Conservation (phyloP, 2,329 filamentous ascomycete species). For the Talaromyces sp. region DNA sequence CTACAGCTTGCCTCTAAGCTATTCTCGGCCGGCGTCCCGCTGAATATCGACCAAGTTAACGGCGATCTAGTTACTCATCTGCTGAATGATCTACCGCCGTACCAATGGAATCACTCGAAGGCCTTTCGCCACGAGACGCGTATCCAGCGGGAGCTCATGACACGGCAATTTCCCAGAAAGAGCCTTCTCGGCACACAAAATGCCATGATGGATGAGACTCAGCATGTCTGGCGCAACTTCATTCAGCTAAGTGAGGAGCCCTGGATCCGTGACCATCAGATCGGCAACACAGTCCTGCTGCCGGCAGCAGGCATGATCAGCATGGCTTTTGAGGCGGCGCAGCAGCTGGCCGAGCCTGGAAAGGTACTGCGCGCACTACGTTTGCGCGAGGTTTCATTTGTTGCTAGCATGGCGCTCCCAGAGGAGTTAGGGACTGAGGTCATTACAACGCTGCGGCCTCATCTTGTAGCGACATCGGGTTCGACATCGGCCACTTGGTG, state of each 20-base stretch:
- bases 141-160: conserved; percentile 19
- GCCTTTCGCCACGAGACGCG: conserved; percentile 43
- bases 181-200: conserved; percentile 21
- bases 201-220: conserved; percentile 14
- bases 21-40: too few relatives aligned
- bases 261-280: conserved; percentile 29
- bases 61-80: too few relatives aligned
- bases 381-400: conserved; percentile 25
- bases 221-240: conserved; percentile 27
- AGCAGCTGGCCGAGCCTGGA: conserved; percentile 21
- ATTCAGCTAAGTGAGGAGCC: conserved; percentile 28
- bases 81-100: conserved; percentile 1
- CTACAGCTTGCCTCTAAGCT: too few relatives aligned
- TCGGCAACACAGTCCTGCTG: conserved; percentile 20
- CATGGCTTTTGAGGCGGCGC: conserved; percentile 28
- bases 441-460: not conserved
- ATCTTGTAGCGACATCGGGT: conserved; percentile 21
- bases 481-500: conserved; percentile 22
- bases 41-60: too few relatives aligned
- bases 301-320: conserved; percentile 29
- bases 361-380: conserved; percentile 17
- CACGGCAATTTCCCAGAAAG: not conserved
- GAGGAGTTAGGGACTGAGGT: not conserved
- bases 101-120: conserved; percentile 28
- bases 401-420: conserved; percentile 24